These are phyloP conservation scores for Podaxis sp. DNA, from an alignment of 768 basidiomycete genomes.

Conservation along the genomic window DNA sequence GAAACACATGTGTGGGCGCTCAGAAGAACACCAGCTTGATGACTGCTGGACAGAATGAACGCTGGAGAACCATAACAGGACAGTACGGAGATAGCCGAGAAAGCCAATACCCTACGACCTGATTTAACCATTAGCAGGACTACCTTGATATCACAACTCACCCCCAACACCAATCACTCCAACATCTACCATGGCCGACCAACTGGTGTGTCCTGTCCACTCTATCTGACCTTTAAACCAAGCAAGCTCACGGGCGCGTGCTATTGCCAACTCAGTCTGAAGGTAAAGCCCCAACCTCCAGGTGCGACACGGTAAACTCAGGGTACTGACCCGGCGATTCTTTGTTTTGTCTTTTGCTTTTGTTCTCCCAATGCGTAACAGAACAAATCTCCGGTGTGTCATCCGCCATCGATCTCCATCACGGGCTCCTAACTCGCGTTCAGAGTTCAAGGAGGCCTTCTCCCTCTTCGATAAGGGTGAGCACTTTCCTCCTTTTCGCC, in stretches of 20 bases:
- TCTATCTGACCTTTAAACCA: slow-evolving; percentile 5
- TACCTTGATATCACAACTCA: not conserved
- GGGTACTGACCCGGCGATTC: not conserved
- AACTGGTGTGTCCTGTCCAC: slow-evolving; percentile 37
- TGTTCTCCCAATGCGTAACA: slow-evolving; percentile 24
- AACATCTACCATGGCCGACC: slow-evolving; percentile 45
- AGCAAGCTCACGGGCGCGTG: slow-evolving; percentile 9
- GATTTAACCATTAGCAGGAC: slow-evolving; percentile 2
- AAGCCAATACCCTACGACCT: not conserved
- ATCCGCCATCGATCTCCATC: not conserved
- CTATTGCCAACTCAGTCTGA: slow-evolving; percentile 39
- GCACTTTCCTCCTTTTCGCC: slow-evolving; percentile 17
- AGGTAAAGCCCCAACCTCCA: slow-evolving; percentile 34
- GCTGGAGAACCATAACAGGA: not conserved
- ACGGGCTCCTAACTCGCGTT: slow-evolving; percentile 5
- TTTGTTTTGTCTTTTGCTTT: not conserved
- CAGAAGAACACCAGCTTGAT: not conserved
- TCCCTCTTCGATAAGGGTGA: slow-evolving; percentile 94
- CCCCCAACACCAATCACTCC: slow-evolving; percentile 4
- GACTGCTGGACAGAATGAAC: not conserved
- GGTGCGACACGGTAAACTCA: not conserved
- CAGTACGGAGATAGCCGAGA: slow-evolving; percentile 11
- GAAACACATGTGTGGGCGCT: not conserved
- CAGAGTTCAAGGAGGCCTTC: slow-evolving; percentile 99
- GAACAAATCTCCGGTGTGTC: slow-evolving; percentile 87